A percentile compares a stretch with the other conserved stretches of the same genome.
Conservation (phyloP, 768 basidiomycete species). For the Phlebiopsis gigantea region DNA sequence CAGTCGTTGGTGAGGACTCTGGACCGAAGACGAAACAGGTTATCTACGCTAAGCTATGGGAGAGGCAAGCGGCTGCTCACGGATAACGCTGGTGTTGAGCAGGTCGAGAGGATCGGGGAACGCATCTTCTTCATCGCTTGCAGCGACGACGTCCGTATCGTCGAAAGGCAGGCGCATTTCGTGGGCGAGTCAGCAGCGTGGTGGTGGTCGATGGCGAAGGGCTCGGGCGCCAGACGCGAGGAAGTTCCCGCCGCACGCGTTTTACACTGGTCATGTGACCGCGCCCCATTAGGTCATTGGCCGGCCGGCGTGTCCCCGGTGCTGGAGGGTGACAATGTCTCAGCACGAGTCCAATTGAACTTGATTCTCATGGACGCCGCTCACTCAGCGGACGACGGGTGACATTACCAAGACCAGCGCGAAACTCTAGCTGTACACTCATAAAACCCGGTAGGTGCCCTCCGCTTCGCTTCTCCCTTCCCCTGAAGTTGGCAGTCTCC, state of each 20-base stretch:
- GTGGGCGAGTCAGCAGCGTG: background rate
- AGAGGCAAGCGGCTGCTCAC: background rate
- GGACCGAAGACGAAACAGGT: background rate
- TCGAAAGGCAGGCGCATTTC: background rate
- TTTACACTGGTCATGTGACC: background rate
- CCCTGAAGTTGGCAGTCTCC: no score
- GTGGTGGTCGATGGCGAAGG: constrained; percentile 2
- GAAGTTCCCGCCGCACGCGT: background rate
- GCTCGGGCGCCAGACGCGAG: constrained; percentile 1
- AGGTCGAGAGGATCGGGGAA: background rate
- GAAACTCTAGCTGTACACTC: no score
- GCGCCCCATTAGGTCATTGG: constrained; percentile 2
- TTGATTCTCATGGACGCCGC: no score
- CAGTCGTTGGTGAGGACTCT: background rate
- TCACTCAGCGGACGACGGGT: no score
- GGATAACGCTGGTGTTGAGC: background rate
- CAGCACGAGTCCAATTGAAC: no score
- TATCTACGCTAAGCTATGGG: background rate
- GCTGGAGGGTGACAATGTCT: no score
- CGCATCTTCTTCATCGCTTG: constrained; percentile 14
- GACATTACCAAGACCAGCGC: no score
- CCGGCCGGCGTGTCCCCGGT: no score
- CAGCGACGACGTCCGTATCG: constrained; percentile 3
- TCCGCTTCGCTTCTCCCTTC: no score
- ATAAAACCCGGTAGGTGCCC: no score